Base-by-base conservation (phyloP, 169 alveolate species). In the Cryptosporidium ryanae region DNA sequence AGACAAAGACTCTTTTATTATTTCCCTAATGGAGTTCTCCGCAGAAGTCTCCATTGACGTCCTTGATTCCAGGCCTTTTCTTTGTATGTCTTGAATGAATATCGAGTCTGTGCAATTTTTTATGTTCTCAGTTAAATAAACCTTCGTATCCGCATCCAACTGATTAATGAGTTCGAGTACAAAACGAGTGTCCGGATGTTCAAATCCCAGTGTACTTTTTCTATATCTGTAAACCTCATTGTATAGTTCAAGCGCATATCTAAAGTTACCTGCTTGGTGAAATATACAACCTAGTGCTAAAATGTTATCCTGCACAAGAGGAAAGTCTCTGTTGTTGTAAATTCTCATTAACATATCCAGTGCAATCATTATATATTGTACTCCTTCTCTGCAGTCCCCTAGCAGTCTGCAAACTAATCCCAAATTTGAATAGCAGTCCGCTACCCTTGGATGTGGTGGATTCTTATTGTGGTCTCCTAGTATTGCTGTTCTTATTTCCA, bases 311-410 rank as follows among this genome's bases (percentile, higher is more conserved):
- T 94, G 96, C 43, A 94, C 93, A 70, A 90, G 66, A 2, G 93
- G 91, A 52, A 91, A 93, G 21, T 90, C 91, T 32, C 96, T 84
- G 43, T 93, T 92, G 89, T 90, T 82, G 63, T 84, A 91, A 2
- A 94, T 92, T 66, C 95, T 84, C 96, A 94, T 94, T 70, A 92
- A 84, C 96, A 94, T 93, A 82, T 94, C 96, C 44, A 94, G 89
- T 32, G 96, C 96, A 27, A 91, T 89, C 89, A 94, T 82, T 64
- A 93, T 82, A 55, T 94, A 82, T 65, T 94, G 96, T 46, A 91
- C 82, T 32, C 95, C 93, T 52, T 93, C 95, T 31, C 92, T 25
- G 21, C 94, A 84, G 90, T 92, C 94, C 15, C 94, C 93, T n/a
- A 90, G 65, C 65, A 94, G 48, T 59, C 96, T 71, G 32, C 90